Evolutionary conservation across 129 eudicot species (phyloP), one percentile per base, ranked within the genome.

Genomic region (Smallanthus sonchifolius): DNA sequence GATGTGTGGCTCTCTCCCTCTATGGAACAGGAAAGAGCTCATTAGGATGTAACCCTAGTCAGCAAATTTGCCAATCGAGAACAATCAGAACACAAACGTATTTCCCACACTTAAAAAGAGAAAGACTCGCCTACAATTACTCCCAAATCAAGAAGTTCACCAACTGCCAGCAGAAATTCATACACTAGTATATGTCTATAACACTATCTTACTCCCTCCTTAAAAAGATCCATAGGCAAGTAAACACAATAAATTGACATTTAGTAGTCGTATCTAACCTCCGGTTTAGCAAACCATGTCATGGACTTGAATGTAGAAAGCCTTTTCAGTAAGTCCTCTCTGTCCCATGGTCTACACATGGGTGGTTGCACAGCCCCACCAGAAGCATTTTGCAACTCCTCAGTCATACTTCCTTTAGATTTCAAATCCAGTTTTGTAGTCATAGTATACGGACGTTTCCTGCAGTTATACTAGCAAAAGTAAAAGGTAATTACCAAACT

Each of bases 221-320:
- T 72, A 2, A 15, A 49, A 1, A 36, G n/a, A 24, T 24, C 0
- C 11, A 24, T 2, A 28, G 54, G 38, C 72, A 65, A 19, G 56
- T 14, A 52, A 52, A 56, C 35, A 59, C 59, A 47, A 57, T 36
- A 43, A 19, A 39, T 32, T 11, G 0, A 43, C 40, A 67, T 76
- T 56, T 3, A 62, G 28, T 39, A 62, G 4, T 30, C 57, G 47
- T 32, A 76, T 45, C 78, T 43, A 79, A 95, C 97, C 97, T 95
- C 83, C 17, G 96, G 96, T 86, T 91, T 91, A 24, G 99, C 99
- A 81, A 95, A 95, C 99, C 99, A 95, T 47, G 86, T 95, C 94
- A 91, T 95, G 65, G 99, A 91, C 84, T 91, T 95, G 77, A 95
- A 95, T 13, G 99, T 95, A 20, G 97, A 85, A 68, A 91, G 77